A percentile compares a stretch with the other conserved stretches of the same genome.
These are phyloP conservation scores for Yamadazyma trypodendri DNA, from an alignment of 1,139 yeast species.

Conservation along the genomic window DNA sequence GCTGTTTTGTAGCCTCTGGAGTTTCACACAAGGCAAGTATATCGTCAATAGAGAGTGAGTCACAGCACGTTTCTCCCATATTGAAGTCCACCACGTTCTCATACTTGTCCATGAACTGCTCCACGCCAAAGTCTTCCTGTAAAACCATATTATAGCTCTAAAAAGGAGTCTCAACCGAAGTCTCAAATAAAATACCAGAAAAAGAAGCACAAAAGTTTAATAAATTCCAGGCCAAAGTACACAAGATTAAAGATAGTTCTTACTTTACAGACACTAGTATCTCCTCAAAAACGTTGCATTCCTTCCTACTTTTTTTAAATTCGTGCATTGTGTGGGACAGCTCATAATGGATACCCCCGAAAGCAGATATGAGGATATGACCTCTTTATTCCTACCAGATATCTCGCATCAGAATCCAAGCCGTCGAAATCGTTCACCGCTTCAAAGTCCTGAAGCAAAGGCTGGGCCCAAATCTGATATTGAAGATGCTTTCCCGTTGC, in stretches of 20 bases:
- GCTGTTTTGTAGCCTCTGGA: slow-evolving; percentile 10
- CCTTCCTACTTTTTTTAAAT: too few relatives aligned
- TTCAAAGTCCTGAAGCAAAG: background rate
- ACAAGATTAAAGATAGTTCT: too few relatives aligned
- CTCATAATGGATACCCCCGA: slow-evolving; percentile 8
- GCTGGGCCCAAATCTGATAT: slow-evolving; percentile 1
- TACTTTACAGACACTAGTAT: too few relatives aligned
- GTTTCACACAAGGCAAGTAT: slow-evolving; percentile 29
- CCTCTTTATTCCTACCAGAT: slow-evolving; percentile 45
- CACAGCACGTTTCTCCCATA: slow-evolving; percentile 57
- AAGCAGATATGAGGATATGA: slow-evolving; percentile 39
- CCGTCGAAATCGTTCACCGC: slow-evolving; percentile 3
- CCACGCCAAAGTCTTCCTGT: slow-evolving; percentile 52
- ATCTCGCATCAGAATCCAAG: slow-evolving; percentile 27
- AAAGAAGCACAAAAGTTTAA: background rate
- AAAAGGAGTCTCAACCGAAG: too few relatives aligned
- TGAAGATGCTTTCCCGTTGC: slow-evolving; percentile 1
- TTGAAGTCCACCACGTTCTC: slow-evolving; percentile 42
- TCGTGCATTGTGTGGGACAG: background rate
- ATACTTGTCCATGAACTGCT: slow-evolving; percentile 55
- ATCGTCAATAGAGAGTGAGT: slow-evolving; percentile 42
- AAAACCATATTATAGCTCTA: slow-evolving; percentile 2
- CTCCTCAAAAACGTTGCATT: too few relatives aligned
- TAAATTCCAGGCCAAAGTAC: too few relatives aligned
- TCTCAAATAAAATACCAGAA: background rate